Percentiles rank a stretch among this genome's conserved stretches.
Conservation (phyloP, 257 asterid species). For the Ocimum tenuiflorum region DNA sequence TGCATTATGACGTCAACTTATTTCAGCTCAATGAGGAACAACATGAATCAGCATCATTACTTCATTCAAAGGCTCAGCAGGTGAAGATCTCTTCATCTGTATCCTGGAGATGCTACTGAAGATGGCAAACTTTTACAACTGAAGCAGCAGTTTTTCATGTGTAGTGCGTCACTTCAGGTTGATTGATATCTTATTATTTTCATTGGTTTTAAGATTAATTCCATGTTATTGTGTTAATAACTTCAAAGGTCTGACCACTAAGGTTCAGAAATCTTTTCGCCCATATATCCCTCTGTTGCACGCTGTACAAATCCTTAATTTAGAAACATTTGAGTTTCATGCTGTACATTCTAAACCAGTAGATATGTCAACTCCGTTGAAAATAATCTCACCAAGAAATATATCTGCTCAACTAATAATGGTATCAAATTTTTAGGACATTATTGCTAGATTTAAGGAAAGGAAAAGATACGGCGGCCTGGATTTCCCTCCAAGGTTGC, state of each 20-base stretch:
- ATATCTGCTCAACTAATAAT: slow-evolving; percentile 2
- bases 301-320: neutral
- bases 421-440: slow-evolving; percentile 52
- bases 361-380: neutral
- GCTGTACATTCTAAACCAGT: neutral
- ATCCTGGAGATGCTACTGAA: slow-evolving; percentile 99
- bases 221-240: neutral
- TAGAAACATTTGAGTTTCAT: slow-evolving; percentile 6
- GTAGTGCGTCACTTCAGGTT: slow-evolving; percentile 99
- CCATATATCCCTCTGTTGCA: neutral
- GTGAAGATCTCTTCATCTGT: slow-evolving; percentile 39
- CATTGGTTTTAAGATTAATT: neutral
- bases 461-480: slow-evolving; percentile 55
- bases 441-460: slow-evolving; percentile 81
- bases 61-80: slow-evolving; percentile 97
- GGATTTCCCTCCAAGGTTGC: slow-evolving; percentile 91
- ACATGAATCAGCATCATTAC: slow-evolving; percentile 87
- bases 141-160: slow-evolving; percentile 95
- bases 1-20: slow-evolving; percentile 70
- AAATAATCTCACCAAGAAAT: slow-evolving; percentile 6
- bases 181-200: slow-evolving; percentile 12
- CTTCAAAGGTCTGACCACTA: neutral
- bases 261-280: neutral
- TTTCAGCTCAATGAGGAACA: slow-evolving; percentile 93
- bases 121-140: slow-evolving; percentile 78